Conservation (phyloP, 768 basidiomycete genomes). For the Suillus placidus region DNA sequence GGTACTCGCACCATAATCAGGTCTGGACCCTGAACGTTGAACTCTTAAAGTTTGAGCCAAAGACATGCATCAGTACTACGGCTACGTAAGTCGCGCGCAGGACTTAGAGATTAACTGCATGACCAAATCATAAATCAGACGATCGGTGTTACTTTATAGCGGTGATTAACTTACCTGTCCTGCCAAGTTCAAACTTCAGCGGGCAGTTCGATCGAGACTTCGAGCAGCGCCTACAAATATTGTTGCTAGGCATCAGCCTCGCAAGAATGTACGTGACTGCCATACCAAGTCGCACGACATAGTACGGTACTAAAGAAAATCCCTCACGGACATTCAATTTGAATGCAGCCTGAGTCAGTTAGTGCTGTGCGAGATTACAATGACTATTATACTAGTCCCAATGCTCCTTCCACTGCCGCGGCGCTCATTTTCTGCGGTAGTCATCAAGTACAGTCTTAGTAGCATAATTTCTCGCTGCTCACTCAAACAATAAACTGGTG, state of each 20-base stretch:
- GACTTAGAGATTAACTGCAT: background rate
- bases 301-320: too few relatives aligned
- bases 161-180: background rate
- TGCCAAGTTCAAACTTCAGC: background rate
- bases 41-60: background rate
- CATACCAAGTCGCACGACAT: background rate
- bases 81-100: background rate
- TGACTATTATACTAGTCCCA: too few relatives aligned
- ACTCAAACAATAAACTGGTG: background rate
- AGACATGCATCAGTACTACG: background rate
- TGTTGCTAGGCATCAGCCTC: background rate
- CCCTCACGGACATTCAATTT: too few relatives aligned
- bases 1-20: background rate
- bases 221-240: background rate
- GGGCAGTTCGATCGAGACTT: background rate
- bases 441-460: background rate
- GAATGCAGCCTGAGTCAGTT: too few relatives aligned
- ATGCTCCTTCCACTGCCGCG: too few relatives aligned
- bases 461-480: background rate
- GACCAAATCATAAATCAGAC: too few relatives aligned
- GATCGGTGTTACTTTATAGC: background rate
- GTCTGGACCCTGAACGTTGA: too few relatives aligned
- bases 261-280: background rate
- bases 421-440: background rate
- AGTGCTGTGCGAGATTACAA: too few relatives aligned